Evolutionary conservation across 2,329 filamentous ascomycete species (phyloP).

Genomic region (Botrytis byssoidea): DNA sequence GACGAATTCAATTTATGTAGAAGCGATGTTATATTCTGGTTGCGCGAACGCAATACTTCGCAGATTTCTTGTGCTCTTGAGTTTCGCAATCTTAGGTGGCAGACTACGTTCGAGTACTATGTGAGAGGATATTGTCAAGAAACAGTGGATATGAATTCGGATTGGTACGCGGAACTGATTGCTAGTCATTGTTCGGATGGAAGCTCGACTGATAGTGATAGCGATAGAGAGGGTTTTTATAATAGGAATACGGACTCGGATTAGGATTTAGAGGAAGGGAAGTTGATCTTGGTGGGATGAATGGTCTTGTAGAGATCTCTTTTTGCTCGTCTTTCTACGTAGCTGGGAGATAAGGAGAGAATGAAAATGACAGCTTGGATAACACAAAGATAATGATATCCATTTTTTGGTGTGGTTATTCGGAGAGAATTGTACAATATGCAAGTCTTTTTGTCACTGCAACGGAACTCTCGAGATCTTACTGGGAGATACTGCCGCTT

Average conservation of each 20-base stretch:
- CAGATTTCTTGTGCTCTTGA: neutral
- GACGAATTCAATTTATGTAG: neutral
- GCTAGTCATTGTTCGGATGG: neutral
- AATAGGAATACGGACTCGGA: neutral
- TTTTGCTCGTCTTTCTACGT: neutral
- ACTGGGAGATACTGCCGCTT: neutral
- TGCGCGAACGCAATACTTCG: neutral
- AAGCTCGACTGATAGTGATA: neutral
- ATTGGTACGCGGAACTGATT: neutral
- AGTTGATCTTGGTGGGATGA: neutral
- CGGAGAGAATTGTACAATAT: neutral
- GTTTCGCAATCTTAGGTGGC: neutral
- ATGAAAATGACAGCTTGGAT: neutral
- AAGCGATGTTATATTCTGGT: neutral
- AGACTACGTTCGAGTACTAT: neutral
- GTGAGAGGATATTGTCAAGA: neutral
- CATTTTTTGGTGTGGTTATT: neutral
- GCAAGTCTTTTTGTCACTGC: neutral
- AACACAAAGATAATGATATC: fast-evolving
- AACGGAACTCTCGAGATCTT: neutral
- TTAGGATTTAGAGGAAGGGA: no score
- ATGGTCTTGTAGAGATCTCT: neutral
- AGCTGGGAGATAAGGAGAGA: neutral
- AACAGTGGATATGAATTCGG: neutral
- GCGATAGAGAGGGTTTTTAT: neutral